Conservation (phyloP, 2,329 filamentous ascomycete species). For the Hymenoscyphus albidus region DNA sequence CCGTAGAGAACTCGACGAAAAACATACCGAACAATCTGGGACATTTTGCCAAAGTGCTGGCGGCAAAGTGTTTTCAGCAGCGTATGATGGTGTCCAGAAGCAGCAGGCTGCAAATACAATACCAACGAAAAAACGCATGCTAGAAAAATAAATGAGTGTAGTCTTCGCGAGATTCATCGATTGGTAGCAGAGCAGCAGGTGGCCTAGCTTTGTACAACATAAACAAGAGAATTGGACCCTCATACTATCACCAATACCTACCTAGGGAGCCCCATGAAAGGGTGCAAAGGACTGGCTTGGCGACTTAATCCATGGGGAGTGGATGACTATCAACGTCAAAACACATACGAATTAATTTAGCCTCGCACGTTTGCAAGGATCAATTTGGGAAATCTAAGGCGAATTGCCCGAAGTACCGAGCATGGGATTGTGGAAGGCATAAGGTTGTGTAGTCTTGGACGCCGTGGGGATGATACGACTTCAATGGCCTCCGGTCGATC, state of each 20-base stretch:
- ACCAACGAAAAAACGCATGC: not conserved
- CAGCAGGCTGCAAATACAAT: not conserved
- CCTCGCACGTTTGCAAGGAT: not conserved
- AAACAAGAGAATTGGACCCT: not conserved
- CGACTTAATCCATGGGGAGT: not conserved
- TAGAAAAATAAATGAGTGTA: not conserved
- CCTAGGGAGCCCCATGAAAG: not conserved
- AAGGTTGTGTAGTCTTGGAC: not conserved
- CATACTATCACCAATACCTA: not conserved
- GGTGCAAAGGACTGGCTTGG: not conserved
- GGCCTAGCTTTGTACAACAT: not conserved
- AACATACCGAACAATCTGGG: not conserved
- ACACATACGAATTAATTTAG: not conserved
- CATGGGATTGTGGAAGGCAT: not conserved
- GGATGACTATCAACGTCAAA: constrained; percentile 1
- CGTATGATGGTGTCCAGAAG: not conserved
- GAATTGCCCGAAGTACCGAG: not conserved
- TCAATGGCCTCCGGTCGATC: no score
- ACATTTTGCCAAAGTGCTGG: not conserved
- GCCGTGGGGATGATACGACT: no score
- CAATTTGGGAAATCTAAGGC: not conserved
- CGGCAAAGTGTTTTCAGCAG: not conserved
- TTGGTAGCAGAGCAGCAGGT: not conserved
- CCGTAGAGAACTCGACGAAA: not conserved
- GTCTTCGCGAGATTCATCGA: not conserved